Evolutionary conservation across 2,329 filamentous ascomycete species (phyloP).

Genomic region (Diaporthe humulicola): DNA sequence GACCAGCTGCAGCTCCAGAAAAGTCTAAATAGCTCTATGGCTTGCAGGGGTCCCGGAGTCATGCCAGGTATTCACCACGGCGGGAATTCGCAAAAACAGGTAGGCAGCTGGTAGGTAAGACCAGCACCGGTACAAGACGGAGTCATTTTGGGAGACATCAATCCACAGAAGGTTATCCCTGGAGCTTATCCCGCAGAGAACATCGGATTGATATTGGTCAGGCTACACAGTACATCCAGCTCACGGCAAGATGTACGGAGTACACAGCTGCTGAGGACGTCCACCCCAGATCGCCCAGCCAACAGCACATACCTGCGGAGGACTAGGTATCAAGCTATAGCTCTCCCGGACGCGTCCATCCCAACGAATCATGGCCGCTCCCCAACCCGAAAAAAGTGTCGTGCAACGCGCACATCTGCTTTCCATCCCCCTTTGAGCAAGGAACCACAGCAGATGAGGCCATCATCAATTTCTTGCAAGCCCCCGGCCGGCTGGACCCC

Average conservation of each 20-base stretch:
- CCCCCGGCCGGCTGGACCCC: conserved; percentile 9
- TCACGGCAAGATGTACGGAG: neutral
- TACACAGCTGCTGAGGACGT: neutral
- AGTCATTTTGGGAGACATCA: neutral
- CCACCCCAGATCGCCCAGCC: conserved; percentile 1
- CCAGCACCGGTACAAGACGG: neutral
- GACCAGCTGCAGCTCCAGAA: conserved; percentile 27
- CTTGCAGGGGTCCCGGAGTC: conserved; percentile 10
- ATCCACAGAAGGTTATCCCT: neutral
- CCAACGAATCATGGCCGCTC: conserved; percentile 12
- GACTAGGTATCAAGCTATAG: neutral
- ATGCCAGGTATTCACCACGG: neutral
- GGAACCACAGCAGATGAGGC: conserved; percentile 33
- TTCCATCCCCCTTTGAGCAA: neutral
- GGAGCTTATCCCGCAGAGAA: neutral
- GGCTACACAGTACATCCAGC: neutral
- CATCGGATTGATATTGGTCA: neutral
- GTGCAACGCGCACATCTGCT: conserved; percentile 25
- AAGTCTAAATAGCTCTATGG: conserved; percentile 15
- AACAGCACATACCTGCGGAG: neutral
- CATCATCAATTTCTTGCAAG: conserved; percentile 29
- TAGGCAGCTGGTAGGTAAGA: too few species aligned
- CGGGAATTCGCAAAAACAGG: neutral
- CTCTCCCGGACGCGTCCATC: conserved; percentile 4
- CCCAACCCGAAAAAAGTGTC: conserved; percentile 14